A percentile compares a stretch with the other conserved stretches of the same genome.
Evolutionary conservation across 1,284 basidiomycete species (phyloP).

Genomic region (Ustilago crameri): DNA sequence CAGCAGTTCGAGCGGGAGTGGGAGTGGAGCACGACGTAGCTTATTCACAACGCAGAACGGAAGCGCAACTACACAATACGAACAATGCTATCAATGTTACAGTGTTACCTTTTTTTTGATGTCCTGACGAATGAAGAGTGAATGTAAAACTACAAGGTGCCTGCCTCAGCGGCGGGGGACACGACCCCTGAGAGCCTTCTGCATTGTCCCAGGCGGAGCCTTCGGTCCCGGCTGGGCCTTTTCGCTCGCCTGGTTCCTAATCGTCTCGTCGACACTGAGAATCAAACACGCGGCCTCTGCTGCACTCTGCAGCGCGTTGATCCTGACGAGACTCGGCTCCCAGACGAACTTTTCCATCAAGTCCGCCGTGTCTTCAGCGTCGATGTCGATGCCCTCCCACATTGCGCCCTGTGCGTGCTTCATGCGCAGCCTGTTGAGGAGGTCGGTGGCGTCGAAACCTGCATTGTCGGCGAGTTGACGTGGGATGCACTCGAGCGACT

Average conservation of each 20-base stretch:
- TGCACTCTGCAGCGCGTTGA: constrained; percentile 93
- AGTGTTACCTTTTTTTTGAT: too few species aligned
- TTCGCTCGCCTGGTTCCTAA: constrained; percentile 62
- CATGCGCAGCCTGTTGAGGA: constrained; percentile 97
- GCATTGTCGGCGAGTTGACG: constrained; percentile 99
- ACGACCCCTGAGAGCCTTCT: constrained; percentile 60
- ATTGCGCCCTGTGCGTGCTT: constrained; percentile 85
- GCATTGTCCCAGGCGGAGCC: constrained; percentile 63
- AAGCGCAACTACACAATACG: too few species aligned
- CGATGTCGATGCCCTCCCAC: constrained; percentile 96
- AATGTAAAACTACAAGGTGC: too few species aligned
- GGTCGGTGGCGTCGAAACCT: constrained; percentile 95
- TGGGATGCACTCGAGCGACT: constrained; percentile 95
- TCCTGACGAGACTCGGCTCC: constrained; percentile 95
- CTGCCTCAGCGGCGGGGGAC: constrained; percentile 38
- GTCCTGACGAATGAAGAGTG: too few species aligned
- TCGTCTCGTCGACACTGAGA: constrained; percentile 67
- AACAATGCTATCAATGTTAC: too few species aligned
- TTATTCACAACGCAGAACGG: neutral
- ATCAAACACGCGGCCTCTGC: constrained; percentile 96
- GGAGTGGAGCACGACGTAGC: constrained; percentile 4
- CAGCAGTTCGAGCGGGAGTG: constrained; percentile 6
- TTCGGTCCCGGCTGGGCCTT: constrained; percentile 56
- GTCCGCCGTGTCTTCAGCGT: constrained; percentile 85
- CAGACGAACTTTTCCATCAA: constrained; percentile 97